A percentile compares a stretch with the other conserved stretches of the same genome.
These are phyloP conservation scores for Alternaria gaisen DNA, from an alignment of 2,329 filamentous ascomycete species.

Conservation along the genomic window DNA sequence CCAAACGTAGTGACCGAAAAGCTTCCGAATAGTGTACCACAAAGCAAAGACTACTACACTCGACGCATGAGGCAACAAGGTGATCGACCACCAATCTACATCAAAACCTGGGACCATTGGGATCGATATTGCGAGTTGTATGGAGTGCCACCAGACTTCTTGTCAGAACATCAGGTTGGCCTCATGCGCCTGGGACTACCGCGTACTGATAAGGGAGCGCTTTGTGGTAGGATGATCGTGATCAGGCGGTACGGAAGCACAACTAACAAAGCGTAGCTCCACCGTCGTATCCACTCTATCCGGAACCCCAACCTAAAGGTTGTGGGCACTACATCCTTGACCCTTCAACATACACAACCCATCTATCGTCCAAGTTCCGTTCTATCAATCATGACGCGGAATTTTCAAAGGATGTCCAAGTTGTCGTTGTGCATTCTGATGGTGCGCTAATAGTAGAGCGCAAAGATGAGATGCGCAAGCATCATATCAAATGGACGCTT, in stretches of 20 bases:
- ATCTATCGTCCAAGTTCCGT: constrained; percentile 31
- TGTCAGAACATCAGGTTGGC: constrained; percentile 31
- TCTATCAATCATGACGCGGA: neutral
- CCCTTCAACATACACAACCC: constrained; percentile 15
- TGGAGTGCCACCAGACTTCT: constrained; percentile 34
- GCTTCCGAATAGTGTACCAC: constrained; percentile 10
- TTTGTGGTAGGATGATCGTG: constrained; percentile 15
- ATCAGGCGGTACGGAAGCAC: neutral
- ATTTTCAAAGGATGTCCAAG: constrained; percentile 6
- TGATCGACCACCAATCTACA: constrained; percentile 29
- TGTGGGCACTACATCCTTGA: constrained; percentile 29
- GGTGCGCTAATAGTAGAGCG: constrained; percentile 27
- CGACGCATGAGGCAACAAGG: constrained; percentile 28
- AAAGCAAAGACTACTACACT: constrained; percentile 24
- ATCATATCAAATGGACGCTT: constrained; percentile 19
- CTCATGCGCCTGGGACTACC: constrained; percentile 31
- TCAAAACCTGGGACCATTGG: constrained; percentile 38
- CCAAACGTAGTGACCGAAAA: constrained; percentile 40
- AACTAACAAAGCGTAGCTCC: constrained; percentile 17
- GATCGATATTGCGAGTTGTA: constrained; percentile 30
- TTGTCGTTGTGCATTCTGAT: constrained; percentile 29
- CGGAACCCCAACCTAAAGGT: constrained; percentile 29
- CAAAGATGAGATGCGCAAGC: constrained; percentile 4
- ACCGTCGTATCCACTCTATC: constrained; percentile 33
- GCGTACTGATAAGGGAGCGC: constrained; percentile 4